A percentile compares a stretch with the other conserved stretches of the same genome.
Evolutionary conservation across 805 yeast species (phyloP).

Genomic region (Candida gorgasii): DNA sequence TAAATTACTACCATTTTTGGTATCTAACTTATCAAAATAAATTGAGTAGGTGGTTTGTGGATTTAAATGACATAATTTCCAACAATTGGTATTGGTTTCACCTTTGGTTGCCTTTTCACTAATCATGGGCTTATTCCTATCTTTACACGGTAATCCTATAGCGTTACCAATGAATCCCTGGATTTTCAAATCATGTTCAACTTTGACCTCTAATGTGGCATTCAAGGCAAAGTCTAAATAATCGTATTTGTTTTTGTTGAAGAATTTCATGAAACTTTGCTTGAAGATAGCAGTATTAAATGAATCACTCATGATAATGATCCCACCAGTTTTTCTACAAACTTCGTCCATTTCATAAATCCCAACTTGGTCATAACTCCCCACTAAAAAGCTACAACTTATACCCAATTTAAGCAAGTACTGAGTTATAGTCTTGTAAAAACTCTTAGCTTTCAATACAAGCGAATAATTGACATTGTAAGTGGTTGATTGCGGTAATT

Average conservation of each 20-base stretch:
- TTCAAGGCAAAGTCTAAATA: constrained; percentile 87
- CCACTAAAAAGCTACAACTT: constrained; percentile 87
- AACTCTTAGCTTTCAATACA: constrained; percentile 27
- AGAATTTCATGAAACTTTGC: constrained; percentile 85
- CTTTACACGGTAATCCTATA: constrained; percentile 63
- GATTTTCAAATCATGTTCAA: constrained; percentile 83
- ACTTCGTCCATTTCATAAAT: constrained; percentile 89
- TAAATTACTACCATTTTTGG: constrained; percentile 1
- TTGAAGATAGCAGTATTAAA: constrained; percentile 94
- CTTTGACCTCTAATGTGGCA: constrained; percentile 83
- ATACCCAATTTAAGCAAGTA: constrained; percentile 73
- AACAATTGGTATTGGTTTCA: constrained; percentile 18
- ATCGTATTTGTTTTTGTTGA: constrained; percentile 77
- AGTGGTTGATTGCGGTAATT: constrained; percentile 28
- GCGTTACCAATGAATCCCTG: constrained; percentile 96
- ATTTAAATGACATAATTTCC: constrained; percentile 72
- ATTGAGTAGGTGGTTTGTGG: constrained; percentile 89
- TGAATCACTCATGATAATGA: constrained; percentile 82
- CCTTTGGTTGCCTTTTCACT: constrained; percentile 11
- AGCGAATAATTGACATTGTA: constrained; percentile 16
- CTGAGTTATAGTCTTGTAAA: constrained; percentile 71
- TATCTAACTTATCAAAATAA: constrained; percentile 62
- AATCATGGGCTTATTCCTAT: constrained; percentile 5
- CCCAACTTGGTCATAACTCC: constrained; percentile 96
- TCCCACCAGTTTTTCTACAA: constrained; percentile 88